Percentiles rank a stretch among this genome's conserved stretches.
These are phyloP conservation scores for Schizosaccharomyces osmophilus DNA, from an alignment of 805 yeast genomes.

Conservation along the genomic window DNA sequence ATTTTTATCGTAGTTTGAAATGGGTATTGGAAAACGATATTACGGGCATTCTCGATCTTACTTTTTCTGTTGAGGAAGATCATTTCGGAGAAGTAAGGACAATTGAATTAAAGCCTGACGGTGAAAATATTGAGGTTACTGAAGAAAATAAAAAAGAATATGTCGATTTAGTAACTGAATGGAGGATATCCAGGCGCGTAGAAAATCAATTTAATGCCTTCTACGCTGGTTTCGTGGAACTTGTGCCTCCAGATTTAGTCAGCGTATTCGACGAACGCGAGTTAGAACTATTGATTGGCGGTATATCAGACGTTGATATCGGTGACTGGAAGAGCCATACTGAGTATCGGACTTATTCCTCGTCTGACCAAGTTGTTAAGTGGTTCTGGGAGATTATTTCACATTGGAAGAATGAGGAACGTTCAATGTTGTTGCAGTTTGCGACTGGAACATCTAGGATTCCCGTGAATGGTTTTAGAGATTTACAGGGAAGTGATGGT, in stretches of 20 bases:
- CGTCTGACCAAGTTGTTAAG: conserved; percentile 82
- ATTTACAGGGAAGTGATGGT: conserved; percentile 95
- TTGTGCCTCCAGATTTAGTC: conserved; percentile 88
- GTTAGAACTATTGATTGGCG: conserved; percentile 86
- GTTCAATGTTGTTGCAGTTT: conserved; percentile 82
- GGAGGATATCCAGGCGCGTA: conserved; percentile 82
- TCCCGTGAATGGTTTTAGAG: conserved; percentile 97
- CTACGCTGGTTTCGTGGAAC: conserved; percentile 89
- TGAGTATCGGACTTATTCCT: conserved; percentile 93
- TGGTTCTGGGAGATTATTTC: conserved; percentile 87
- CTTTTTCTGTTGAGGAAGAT: conserved; percentile 71
- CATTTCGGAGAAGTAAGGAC: conserved; percentile 80
- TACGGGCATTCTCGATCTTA: conserved; percentile 61
- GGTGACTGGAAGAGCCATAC: conserved; percentile 99
- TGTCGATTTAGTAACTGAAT: conserved; percentile 81
- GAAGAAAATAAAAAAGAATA: conserved; percentile 89
- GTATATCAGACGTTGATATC: conserved; percentile 89
- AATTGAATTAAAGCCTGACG: conserved; percentile 73
- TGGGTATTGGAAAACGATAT: conserved; percentile 94
- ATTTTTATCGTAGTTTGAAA: conserved; percentile 75
- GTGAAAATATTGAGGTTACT: conserved; percentile 71
- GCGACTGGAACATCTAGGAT: conserved; percentile 98
- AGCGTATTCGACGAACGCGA: conserved; percentile 96
- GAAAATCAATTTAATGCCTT: conserved; percentile 92
- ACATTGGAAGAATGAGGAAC: conserved; percentile 90